Evolutionary conservation across 371 early-diverging fungal genomes (phyloP).

Genomic region (Massospora cicadina): DNA sequence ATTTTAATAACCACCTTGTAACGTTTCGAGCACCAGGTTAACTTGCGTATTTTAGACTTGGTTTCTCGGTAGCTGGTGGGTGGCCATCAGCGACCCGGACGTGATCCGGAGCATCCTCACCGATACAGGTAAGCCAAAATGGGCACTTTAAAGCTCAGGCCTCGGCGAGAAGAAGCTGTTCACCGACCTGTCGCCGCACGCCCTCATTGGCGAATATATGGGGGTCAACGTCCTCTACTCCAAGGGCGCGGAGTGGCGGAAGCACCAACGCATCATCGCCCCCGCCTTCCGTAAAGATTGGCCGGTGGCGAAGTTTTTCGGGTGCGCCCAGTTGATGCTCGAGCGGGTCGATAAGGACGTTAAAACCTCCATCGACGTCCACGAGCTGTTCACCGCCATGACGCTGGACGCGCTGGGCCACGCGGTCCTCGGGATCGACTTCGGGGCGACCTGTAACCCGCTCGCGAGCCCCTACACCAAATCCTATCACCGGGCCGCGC

Average conservation of each 20-base stretch:
- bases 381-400: neutral
- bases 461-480: neutral
- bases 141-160: neutral
- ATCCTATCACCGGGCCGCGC: neutral
- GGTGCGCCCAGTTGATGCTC: neutral
- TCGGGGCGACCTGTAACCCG: neutral
- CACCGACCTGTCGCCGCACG: neutral
- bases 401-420: constrained; percentile 2
- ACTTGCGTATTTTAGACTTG: neutral
- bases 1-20: no score
- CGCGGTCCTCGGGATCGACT: neutral
- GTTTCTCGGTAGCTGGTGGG: constrained; percentile 9
- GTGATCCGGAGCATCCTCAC: neutral
- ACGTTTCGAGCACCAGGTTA: no score
- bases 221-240: neutral
- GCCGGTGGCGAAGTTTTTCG: neutral
- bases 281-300: neutral
- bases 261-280: neutral
- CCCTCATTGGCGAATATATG: neutral
- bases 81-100: neutral
- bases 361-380: neutral
- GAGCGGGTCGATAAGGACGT: neutral
- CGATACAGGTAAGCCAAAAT: neutral
- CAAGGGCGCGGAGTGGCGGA: constrained; percentile 1
- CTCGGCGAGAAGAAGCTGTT: neutral